Evolutionary conservation across 768 basidiomycete genomes (phyloP).

Genomic region (Boletus reticuloceps): DNA sequence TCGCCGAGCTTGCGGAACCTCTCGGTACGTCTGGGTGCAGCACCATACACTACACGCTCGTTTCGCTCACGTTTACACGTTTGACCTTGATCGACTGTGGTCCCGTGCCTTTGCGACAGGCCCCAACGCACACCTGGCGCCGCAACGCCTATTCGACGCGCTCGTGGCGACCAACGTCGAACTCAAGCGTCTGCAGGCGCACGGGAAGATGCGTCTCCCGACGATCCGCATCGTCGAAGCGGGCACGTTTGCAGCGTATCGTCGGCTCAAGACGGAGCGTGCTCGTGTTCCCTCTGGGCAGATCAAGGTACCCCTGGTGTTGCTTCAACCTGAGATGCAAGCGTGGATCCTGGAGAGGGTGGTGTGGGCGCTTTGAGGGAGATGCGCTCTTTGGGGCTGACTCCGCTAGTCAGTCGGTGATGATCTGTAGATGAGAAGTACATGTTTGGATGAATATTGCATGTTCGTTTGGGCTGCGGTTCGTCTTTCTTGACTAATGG

Average conservation of each 20-base stretch:
- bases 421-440: too few species aligned
- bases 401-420: too few species aligned
- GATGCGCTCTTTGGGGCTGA: too few species aligned
- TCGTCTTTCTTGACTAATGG: too few species aligned
- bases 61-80: background rate
- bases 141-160: constrained; percentile 6
- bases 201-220: constrained; percentile 6
- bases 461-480: too few species aligned
- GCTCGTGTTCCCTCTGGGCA: background rate
- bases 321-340: background rate
- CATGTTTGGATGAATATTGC: too few species aligned
- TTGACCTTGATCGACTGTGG: background rate
- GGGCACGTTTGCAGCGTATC: constrained; percentile 19
- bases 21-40: constrained; percentile 5
- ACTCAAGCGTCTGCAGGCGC: background rate
- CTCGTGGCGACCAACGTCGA: constrained; percentile 1
- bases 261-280: constrained; percentile 7
- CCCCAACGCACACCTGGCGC: background rate
- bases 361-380: constrained; percentile 9
- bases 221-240: constrained; percentile 22
- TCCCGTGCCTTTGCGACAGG: constrained; percentile 1
- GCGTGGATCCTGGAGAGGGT: constrained; percentile 21
- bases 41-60: too few species aligned
- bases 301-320: constrained; percentile 16
- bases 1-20: constrained; percentile 10